Evolutionary conservation across 371 early-diverging fungal species (phyloP).

Genomic region (Capniomyces stellatus): DNA sequence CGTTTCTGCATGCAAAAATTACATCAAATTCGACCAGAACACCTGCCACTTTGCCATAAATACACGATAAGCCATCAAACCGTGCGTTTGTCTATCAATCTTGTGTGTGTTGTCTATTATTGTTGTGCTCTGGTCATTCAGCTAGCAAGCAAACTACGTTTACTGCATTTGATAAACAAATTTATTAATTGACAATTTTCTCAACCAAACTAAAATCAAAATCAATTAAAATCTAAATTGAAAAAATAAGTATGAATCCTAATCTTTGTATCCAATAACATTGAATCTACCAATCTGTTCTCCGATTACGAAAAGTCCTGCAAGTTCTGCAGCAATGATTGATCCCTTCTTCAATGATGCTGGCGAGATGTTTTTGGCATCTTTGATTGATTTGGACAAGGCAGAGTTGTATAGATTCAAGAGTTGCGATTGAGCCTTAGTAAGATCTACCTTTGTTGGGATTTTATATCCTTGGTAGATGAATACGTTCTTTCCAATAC

Average conservation of each 20-base stretch:
- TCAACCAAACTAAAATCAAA: no score
- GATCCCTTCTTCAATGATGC: slow-evolving; percentile 21
- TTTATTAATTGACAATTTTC: no score
- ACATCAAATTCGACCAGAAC: no score
- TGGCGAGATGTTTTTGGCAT: slow-evolving; percentile 14
- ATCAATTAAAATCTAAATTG: no score
- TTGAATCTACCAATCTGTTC: slow-evolving; percentile 3
- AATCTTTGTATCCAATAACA: neutral
- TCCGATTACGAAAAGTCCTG: slow-evolving; percentile 15
- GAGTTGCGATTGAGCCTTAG: slow-evolving; percentile 19
- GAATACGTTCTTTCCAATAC: slow-evolving; percentile 23
- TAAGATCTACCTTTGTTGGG: slow-evolving; percentile 20
- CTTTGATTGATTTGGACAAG: slow-evolving; percentile 15
- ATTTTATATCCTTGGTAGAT: slow-evolving; percentile 18
- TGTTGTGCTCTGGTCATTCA: no score
- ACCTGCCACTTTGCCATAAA: no score
- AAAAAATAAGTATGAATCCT: slow-evolving; percentile 19
- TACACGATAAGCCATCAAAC: no score
- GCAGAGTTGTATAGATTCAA: slow-evolving; percentile 20
- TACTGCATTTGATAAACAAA: no score
- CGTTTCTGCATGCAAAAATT: no score
- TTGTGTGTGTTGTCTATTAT: no score
- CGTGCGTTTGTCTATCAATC: no score
- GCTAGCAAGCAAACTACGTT: no score
- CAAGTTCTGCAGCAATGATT: slow-evolving; percentile 25